Conservation (phyloP, 345 rosid genomes). For the Eucalyptus caleyi region DNA sequence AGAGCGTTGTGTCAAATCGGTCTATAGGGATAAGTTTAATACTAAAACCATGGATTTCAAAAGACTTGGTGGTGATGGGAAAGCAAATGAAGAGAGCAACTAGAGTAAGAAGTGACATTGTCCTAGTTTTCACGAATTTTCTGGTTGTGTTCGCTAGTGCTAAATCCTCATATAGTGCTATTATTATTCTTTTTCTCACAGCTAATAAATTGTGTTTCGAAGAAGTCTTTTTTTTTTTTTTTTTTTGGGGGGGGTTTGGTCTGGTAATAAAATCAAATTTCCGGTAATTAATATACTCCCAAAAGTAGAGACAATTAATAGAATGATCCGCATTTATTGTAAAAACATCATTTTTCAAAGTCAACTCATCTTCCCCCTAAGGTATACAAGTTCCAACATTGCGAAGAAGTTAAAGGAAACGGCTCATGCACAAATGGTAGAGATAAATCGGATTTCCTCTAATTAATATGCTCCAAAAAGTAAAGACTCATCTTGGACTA, state of each 20-base stretch:
- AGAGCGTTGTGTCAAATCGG: not conserved
- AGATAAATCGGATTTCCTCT: not conserved
- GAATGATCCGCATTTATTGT: not conserved
- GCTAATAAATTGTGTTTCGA: not conserved
- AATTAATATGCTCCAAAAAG: not conserved
- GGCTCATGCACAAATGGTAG: not conserved
- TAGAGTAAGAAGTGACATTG: not conserved
- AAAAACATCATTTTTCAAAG: not conserved
- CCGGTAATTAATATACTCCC: not conserved
- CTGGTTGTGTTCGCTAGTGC: not conserved
- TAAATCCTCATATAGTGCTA: not conserved
- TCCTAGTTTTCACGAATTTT: not conserved
- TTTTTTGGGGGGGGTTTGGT: too few species aligned
- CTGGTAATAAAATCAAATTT: not conserved
- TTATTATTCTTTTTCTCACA: not conserved
- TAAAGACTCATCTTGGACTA: not conserved
- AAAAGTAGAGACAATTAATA: not conserved
- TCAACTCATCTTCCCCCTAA: not conserved
- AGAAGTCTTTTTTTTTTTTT: not conserved
- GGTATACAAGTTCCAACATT: not conserved
- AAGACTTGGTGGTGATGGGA: not conserved
- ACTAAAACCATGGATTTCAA: not conserved
- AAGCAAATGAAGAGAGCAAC: not conserved
- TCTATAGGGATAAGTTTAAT: not conserved
- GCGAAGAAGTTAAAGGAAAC: not conserved